phyloP scores from a whole-genome alignment of 83 land plant genomes.

The Diphasiastrum complanatum region DNA sequence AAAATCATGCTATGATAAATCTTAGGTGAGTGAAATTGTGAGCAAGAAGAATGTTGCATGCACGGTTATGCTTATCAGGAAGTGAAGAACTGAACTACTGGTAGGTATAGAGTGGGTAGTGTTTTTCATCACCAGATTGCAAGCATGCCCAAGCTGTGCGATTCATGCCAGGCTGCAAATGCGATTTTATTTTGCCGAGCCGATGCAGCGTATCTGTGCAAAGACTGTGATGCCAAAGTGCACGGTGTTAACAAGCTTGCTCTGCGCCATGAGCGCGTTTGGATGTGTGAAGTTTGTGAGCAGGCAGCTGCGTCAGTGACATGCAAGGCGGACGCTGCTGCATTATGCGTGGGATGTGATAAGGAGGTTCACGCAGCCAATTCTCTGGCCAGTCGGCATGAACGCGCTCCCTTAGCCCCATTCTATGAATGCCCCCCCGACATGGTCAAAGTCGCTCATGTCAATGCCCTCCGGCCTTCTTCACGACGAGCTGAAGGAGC shows the following conservation, averaged over 20 bases:
- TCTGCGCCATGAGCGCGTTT: constrained; percentile 76
- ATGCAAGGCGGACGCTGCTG: constrained; percentile 93
- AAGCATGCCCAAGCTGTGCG: constrained; percentile 39
- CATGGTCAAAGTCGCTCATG: background rate
- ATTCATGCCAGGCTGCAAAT: constrained; percentile 26
- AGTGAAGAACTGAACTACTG: no score
- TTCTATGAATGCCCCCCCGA: constrained; percentile 35
- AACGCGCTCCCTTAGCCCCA: constrained; percentile 60
- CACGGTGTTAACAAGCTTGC: constrained; percentile 70
- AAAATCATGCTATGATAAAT: no score
- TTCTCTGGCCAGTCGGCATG: constrained; percentile 77
- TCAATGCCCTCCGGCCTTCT: background rate
- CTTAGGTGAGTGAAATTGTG: no score
- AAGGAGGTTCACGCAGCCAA: constrained; percentile 86
- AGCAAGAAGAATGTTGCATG: no score
- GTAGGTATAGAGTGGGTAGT: no score
- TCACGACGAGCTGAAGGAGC: background rate
- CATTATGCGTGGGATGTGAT: constrained; percentile 78
- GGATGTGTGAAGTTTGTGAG: constrained; percentile 95
- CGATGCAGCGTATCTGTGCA: constrained; percentile 78
- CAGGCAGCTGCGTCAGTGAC: constrained; percentile 82
- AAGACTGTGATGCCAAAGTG: constrained; percentile 53
- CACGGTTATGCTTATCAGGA: no score
- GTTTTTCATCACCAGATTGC: no score
- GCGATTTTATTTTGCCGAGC: constrained; percentile 69